Conservation (phyloP, 2,329 filamentous ascomycete species). For the Nemania sp. region DNA sequence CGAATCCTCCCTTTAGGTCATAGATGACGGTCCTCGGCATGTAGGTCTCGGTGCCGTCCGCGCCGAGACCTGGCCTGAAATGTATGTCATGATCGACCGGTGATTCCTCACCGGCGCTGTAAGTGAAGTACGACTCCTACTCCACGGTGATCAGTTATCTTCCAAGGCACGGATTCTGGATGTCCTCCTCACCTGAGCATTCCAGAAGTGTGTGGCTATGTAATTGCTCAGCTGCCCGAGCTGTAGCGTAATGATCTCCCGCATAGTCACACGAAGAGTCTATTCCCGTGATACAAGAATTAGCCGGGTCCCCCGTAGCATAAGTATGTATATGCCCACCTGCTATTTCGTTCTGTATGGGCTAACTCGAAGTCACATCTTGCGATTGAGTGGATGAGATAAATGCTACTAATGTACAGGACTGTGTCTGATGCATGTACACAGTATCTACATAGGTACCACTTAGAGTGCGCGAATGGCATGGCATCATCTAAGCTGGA, state of each 20-base stretch:
- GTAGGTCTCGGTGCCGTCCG: conserved; percentile 87
- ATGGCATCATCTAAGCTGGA: no score
- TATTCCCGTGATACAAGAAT: background rate
- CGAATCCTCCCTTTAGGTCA: conserved; percentile 92
- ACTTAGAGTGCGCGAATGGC: no score
- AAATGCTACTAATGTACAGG: background rate
- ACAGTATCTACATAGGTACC: no score
- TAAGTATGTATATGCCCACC: no score
- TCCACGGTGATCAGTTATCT: background rate
- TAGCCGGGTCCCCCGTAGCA: no score
- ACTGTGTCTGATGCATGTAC: background rate
- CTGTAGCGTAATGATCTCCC: conserved; percentile 93
- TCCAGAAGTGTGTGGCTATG: conserved; percentile 96
- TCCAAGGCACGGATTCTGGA: background rate
- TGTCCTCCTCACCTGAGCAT: conserved; percentile 69
- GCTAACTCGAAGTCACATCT: background rate
- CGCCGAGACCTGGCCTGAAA: conserved; percentile 81
- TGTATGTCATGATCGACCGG: conserved; percentile 83
- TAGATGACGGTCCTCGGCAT: conserved; percentile 92
- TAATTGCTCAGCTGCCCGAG: conserved; percentile 94
- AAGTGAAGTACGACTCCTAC: conserved; percentile 97
- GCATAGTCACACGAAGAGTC: conserved; percentile 61
- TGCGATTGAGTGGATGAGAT: background rate
- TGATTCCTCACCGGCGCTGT: conserved; percentile 67
- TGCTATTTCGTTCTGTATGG: no score